A percentile compares a stretch with the other conserved stretches of the same genome.
These are phyloP conservation scores for Macrolepiota dolichaula DNA, from an alignment of 768 basidiomycete species.

Conservation along the genomic window DNA sequence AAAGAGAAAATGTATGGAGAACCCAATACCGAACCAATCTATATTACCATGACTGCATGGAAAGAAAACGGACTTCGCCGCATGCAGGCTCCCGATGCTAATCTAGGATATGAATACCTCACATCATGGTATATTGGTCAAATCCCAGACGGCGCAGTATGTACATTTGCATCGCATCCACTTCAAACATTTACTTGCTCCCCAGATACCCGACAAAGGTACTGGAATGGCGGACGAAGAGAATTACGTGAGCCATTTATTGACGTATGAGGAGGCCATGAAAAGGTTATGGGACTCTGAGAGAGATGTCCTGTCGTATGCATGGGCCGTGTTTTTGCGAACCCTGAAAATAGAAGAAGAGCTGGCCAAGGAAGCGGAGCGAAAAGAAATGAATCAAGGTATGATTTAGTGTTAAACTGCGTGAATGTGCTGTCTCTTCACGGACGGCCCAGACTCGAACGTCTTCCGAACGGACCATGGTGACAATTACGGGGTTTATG, in stretches of 20 bases:
- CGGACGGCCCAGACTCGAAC: neutral
- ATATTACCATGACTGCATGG: conserved; percentile 31
- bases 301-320: conserved; percentile 31
- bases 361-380: neutral
- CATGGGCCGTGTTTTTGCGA: conserved; percentile 31
- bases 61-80: conserved; percentile 13
- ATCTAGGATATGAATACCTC: conserved; percentile 48
- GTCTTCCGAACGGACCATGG: neutral
- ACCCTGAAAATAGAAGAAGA: conserved; percentile 16
- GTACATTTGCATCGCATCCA: conserved; percentile 17
- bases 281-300: conserved; percentile 26
- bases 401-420: neutral
- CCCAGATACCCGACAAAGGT: conserved; percentile 40
- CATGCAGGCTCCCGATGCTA: conserved; percentile 4
- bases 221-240: conserved; percentile 61
- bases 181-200: neutral
- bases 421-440: neutral
- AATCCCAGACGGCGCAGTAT: conserved; percentile 49
- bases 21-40: conserved; percentile 43
- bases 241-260: conserved; percentile 40
- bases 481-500: neutral
- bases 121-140: conserved; percentile 54
- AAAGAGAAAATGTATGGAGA: conserved; percentile 4
- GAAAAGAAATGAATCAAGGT: neutral
- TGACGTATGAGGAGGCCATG: conserved; percentile 43